Evolutionary conservation across 2,329 filamentous ascomycete species (phyloP).

Genomic region (Helotiales sp.): DNA sequence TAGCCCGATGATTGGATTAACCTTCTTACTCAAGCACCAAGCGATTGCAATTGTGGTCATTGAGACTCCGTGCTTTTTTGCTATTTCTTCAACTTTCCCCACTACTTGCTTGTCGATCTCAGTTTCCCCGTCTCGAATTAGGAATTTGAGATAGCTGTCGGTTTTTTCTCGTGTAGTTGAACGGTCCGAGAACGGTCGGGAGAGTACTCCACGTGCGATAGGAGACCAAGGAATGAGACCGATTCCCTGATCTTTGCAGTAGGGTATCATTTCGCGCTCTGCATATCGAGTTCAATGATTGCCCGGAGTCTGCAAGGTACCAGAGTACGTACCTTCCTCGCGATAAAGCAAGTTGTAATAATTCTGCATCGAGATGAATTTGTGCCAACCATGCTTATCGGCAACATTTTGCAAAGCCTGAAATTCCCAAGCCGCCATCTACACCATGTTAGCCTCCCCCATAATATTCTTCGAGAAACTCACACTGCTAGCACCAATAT

Average conservation of each 20-base stretch:
- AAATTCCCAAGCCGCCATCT: constrained; percentile 56
- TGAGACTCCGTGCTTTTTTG: constrained; percentile 54
- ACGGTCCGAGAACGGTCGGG: constrained; percentile 30
- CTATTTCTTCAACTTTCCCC: constrained; percentile 53
- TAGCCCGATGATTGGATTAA: constrained; percentile 55
- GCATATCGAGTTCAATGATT: neutral
- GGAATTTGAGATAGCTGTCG: constrained; percentile 19
- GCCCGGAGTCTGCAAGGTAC: neutral
- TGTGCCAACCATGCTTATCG: constrained; percentile 56
- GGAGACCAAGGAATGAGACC: constrained; percentile 42
- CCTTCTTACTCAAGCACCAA: constrained; percentile 50
- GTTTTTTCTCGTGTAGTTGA: constrained; percentile 25
- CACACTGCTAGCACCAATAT: constrained; percentile 41
- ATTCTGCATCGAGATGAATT: constrained; percentile 62
- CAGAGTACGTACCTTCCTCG: constrained; percentile 48
- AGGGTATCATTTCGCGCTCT: constrained; percentile 42
- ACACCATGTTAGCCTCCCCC: constrained; percentile 40
- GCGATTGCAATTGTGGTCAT: constrained; percentile 62
- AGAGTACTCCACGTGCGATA: constrained; percentile 37
- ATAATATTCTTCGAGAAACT: constrained; percentile 32
- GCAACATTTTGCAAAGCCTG: constrained; percentile 55
- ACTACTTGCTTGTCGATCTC: constrained; percentile 33
- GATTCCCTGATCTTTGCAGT: constrained; percentile 36
- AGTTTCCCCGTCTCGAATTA: constrained; percentile 26
- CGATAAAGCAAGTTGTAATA: constrained; percentile 59